Base-by-base conservation (phyloP, 2,329 filamentous ascomycete species). In the Orbilia javanica region DNA sequence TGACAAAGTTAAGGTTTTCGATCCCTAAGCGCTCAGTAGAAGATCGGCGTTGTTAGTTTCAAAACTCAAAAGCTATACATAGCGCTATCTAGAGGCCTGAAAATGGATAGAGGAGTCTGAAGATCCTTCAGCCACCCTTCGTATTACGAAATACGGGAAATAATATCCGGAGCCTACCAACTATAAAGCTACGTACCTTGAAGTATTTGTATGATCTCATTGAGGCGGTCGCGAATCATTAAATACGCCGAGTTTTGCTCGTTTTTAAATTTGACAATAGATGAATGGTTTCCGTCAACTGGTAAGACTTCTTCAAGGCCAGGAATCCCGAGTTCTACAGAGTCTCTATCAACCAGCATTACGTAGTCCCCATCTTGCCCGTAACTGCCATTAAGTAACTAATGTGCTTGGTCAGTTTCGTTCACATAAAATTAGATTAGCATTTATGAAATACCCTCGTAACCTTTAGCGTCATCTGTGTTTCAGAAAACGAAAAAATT, bases 401-500 rank as follows among this genome's bases (percentile, higher is more conserved):
- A 50, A 10, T 27, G 2, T 2, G 2, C 22, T 27, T 22, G 18
- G 48, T 46, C 10, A 42, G 18, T 62, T 15, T 25, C 34, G 13
- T 60, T n/a, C 48, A 11, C 8, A 2, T 11, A n/a, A 65, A 50
- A 22, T n/a, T 36, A 11, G 29, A 18, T 6, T 4, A 27, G 34
- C 6, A 5, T n/a, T 18, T 18, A 31, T 18, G 11, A 27, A 10
- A 8, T 46, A 77, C 73, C 50, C 36, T 29, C 11, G 31, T 27
- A 34, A 77, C 46, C 11, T 44, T 71, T n/a, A 42, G 55, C 0
- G 73, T 77, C 48, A 44, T 67, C 10, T 31, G 10, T 18, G 57
- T 77, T 39, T 77, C 73, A 46, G 66, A 62, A n/a, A 77, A 77
- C 1, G 65, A 18, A 10, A 52, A 22, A 3, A 77, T 10, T 1